phyloP scores from a whole-genome alignment of 768 basidiomycete species.

The Brasilioporus rufonigricans region DNA sequence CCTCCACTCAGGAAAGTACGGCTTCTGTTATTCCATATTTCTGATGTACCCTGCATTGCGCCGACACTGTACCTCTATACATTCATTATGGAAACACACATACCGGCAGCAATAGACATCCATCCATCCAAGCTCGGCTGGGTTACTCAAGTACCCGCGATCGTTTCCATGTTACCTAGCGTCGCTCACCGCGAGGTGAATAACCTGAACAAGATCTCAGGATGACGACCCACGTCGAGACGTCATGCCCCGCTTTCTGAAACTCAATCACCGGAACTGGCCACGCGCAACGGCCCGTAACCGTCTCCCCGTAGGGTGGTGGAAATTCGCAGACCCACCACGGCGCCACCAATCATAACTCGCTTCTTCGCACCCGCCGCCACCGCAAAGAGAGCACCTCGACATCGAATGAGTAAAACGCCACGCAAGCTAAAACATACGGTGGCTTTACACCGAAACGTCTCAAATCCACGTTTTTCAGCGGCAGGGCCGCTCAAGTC shows the following conservation, averaged over 20 bases:
- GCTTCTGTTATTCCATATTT: slow-evolving; percentile 4
- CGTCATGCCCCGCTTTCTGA: neutral
- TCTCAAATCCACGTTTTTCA: slow-evolving; percentile 5
- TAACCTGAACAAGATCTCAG: neutral
- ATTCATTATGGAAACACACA: slow-evolving; percentile 4
- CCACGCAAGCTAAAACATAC: slow-evolving; percentile 11
- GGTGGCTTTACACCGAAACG: slow-evolving; percentile 3
- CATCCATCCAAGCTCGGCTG: neutral
- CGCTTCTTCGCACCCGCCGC: slow-evolving; percentile 25
- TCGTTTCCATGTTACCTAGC: neutral
- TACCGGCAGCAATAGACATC: neutral
- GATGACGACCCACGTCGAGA: neutral
- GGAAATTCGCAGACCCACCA: slow-evolving; percentile 5
- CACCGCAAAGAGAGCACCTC: slow-evolving; percentile 18
- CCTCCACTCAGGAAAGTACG: neutral
- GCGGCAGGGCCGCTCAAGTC: neutral
- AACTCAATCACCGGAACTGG: neutral
- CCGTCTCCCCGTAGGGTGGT: neutral
- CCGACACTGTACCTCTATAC: neutral
- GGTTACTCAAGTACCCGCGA: neutral
- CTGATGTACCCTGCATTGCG: neutral
- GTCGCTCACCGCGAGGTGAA: neutral
- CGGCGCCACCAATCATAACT: slow-evolving; percentile 1
- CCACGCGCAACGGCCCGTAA: neutral
- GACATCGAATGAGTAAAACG: slow-evolving; percentile 1